phyloP scores from a whole-genome alignment of 495 filamentous ascomycete species.

The Paragyromitra xinjiangensis region DNA sequence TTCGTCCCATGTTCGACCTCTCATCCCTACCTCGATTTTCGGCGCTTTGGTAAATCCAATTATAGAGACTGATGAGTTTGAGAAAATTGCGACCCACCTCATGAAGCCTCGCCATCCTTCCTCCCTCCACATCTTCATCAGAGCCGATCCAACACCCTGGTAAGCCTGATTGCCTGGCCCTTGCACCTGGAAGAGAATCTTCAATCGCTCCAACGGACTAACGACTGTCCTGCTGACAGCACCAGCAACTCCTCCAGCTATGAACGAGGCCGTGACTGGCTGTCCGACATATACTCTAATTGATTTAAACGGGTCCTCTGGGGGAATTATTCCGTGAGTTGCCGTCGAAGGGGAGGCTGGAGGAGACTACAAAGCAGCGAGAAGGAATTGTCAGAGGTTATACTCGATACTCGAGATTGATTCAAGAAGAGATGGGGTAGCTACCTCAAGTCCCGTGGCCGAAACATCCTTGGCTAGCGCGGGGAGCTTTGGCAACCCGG shows the following conservation, averaged over 20 bases:
- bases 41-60: slow-evolving; percentile 8
- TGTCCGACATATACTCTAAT: slow-evolving; percentile 69
- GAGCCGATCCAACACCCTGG: slow-evolving; percentile 86
- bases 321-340: slow-evolving; percentile 44
- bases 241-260: slow-evolving; percentile 94
- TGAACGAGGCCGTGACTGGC: slow-evolving; percentile 87
- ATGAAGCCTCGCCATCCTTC: slow-evolving; percentile 97
- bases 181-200: slow-evolving; percentile 97
- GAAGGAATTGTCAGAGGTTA: slow-evolving; percentile 25
- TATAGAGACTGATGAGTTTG: background rate
- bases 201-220: slow-evolving; percentile 91
- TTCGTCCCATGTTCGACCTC: background rate
- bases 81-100: slow-evolving; percentile 59
- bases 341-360: slow-evolving; percentile 35
- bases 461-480: slow-evolving; percentile 42
- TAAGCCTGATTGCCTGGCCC: slow-evolving; percentile 90
- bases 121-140: slow-evolving; percentile 93
- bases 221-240: slow-evolving; percentile 98
- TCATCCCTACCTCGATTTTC: background rate
- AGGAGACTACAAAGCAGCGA: slow-evolving; percentile 24
- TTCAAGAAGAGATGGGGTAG: background rate
- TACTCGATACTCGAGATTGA: background rate
- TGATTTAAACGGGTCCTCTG: slow-evolving; percentile 51
- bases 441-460: slow-evolving; percentile 34
- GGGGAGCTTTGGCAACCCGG: slow-evolving; percentile 38